These are phyloP conservation scores for Saraca asoca DNA, from an alignment of 331 rosid species.

Conservation along the genomic window DNA sequence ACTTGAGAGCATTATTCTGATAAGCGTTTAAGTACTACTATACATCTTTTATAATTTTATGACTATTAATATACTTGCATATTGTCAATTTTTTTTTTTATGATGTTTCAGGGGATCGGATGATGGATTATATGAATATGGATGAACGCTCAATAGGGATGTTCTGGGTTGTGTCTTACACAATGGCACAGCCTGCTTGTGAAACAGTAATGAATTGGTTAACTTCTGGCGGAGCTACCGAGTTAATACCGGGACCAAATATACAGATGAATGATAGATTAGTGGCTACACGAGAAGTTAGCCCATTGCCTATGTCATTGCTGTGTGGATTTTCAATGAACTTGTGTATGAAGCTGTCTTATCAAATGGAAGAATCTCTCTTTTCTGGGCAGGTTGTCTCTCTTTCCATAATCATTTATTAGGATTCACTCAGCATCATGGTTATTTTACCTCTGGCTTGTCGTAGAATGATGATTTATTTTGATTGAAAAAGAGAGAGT, in stretches of 20 bases:
- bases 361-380: slow-evolving; percentile 89
- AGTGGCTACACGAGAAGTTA: slow-evolving; percentile 84
- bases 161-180: slow-evolving; percentile 99
- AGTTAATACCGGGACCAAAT: slow-evolving; percentile 62
- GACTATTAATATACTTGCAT: background rate
- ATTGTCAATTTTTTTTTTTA: background rate
- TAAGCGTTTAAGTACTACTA: no score
- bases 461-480: no score
- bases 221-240: slow-evolving; percentile 69
- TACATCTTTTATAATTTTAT: background rate
- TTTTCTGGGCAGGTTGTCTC: slow-evolving; percentile 80
- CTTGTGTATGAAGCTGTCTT: slow-evolving; percentile 81
- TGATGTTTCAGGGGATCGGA: slow-evolving; percentile 75
- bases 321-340: slow-evolving; percentile 91
- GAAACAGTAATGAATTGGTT: slow-evolving; percentile 93
- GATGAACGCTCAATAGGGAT: slow-evolving; percentile 97
- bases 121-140: slow-evolving; percentile 97
- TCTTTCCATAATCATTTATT: background rate
- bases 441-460: slow-evolving; percentile 2
- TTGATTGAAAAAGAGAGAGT: no score
- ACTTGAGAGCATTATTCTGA: no score
- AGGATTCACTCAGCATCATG: slow-evolving; percentile 10
- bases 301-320: slow-evolving; percentile 93
- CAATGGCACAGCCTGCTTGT: slow-evolving; percentile 98
- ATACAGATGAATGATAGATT: slow-evolving; percentile 69